Conservation (phyloP, 768 basidiomycete species). For the Chalciporus sphaerocephalus region DNA sequence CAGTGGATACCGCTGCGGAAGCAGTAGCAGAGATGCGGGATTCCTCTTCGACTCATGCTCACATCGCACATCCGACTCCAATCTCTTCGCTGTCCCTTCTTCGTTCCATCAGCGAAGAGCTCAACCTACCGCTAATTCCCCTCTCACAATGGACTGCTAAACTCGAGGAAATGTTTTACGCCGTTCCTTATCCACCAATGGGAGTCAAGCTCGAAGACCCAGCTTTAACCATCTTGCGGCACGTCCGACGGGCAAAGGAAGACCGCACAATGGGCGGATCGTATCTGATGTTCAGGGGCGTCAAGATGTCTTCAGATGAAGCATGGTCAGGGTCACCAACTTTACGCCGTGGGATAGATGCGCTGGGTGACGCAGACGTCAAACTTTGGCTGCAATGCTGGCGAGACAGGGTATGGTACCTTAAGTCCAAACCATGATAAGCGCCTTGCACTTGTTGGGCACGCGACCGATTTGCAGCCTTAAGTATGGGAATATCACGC, state of each 20-base stretch:
- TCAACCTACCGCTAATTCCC: conserved; percentile 10
- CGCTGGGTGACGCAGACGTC: conserved; percentile 6
- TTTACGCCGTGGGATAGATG: background rate
- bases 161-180: conserved; percentile 5
- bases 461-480: no score
- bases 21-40: conserved; percentile 18
- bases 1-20: conserved; percentile 9
- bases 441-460: no score
- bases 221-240: conserved; percentile 3
- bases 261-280: background rate
- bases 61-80: conserved; percentile 13
- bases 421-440: no score
- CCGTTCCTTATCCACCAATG: background rate
- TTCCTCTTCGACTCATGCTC: background rate
- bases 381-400: conserved; percentile 8
- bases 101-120: conserved; percentile 1
- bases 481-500: no score
- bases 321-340: conserved; percentile 13
- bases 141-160: conserved; percentile 11
- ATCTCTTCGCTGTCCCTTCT: conserved; percentile 10
- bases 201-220: background rate
- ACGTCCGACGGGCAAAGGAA: background rate
- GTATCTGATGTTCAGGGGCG: conserved; percentile 2
- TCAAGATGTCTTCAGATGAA: background rate
- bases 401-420: conserved; percentile 7